Percentiles rank a stretch among this genome's conserved stretches.
Conservation (phyloP, 768 basidiomycete genomes). For the Psilocybe tampanensis region DNA sequence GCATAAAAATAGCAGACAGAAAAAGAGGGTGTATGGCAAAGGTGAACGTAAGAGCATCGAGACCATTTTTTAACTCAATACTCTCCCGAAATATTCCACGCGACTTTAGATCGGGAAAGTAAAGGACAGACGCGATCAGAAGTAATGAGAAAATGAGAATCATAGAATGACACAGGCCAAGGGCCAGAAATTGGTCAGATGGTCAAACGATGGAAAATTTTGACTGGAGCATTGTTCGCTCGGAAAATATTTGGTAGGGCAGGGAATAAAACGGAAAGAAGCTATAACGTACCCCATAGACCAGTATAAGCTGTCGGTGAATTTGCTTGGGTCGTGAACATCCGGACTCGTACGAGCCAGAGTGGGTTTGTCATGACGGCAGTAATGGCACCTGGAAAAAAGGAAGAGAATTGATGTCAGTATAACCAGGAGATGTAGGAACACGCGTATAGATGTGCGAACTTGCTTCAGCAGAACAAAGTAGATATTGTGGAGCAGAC, state of each 20-base stretch:
- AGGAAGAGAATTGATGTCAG: conserved; percentile 15
- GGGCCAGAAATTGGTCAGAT: too few relatives aligned
- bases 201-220: too few relatives aligned
- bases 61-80: too few relatives aligned
- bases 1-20: not conserved
- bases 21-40: too few relatives aligned
- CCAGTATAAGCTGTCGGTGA: conserved; percentile 78
- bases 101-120: too few relatives aligned
- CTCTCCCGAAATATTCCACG: too few relatives aligned
- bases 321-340: conserved; percentile 81
- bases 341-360: conserved; percentile 97
- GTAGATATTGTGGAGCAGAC: conserved; percentile 77
- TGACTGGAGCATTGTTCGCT: too few relatives aligned
- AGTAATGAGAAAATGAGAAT: too few relatives aligned
- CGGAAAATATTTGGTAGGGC: not conserved
- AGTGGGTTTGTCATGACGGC: conserved; percentile 96
- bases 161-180: too few relatives aligned
- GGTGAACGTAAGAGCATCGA: too few relatives aligned
- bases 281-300: conserved; percentile 62
- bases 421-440: not conserved
- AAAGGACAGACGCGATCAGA: too few relatives aligned
- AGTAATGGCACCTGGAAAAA: conserved; percentile 77
- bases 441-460: conserved; percentile 42
- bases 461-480: conserved; percentile 97
- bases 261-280: not conserved